Evolutionary conservation across 441 rosid genomes (phyloP).

Genomic region (Corymbia calophylla): DNA sequence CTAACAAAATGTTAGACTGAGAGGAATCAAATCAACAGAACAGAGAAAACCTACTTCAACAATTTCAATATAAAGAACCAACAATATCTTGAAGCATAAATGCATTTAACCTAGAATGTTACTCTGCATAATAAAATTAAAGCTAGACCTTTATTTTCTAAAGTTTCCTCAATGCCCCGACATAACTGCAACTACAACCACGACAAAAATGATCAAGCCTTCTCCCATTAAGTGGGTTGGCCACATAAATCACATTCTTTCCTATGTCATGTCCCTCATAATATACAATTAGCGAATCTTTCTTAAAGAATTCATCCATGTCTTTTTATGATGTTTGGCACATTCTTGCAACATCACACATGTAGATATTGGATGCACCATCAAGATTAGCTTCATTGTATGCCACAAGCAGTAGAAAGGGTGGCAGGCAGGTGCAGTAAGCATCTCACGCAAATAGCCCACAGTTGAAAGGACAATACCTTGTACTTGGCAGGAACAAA

Average conservation of each 20-base stretch:
- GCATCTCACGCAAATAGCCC: background rate
- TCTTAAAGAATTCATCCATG: background rate
- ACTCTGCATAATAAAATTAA: background rate
- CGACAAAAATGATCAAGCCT: background rate
- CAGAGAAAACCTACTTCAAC: background rate
- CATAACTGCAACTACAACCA: background rate
- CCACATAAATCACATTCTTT: background rate
- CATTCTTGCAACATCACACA: background rate
- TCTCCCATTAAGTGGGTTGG: background rate
- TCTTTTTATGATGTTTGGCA: background rate
- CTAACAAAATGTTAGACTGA: background rate
- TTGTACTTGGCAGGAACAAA: constrained; percentile 80
- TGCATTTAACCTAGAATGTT: background rate
- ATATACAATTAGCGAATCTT: background rate
- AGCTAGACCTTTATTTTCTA: background rate
- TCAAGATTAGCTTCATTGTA: background rate
- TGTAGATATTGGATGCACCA: background rate
- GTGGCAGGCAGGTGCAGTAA: background rate
- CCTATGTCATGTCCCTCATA: background rate
- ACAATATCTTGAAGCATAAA: background rate
- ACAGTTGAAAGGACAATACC: constrained; percentile 28
- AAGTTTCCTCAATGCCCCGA: background rate
- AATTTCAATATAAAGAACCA: background rate
- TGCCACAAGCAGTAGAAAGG: background rate
- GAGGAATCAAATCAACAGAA: background rate